Evolutionary conservation across 495 filamentous ascomycete genomes (phyloP), one percentile per base, ranked within the genome.

Genomic region (Sabuloglossum arenarium): DNA sequence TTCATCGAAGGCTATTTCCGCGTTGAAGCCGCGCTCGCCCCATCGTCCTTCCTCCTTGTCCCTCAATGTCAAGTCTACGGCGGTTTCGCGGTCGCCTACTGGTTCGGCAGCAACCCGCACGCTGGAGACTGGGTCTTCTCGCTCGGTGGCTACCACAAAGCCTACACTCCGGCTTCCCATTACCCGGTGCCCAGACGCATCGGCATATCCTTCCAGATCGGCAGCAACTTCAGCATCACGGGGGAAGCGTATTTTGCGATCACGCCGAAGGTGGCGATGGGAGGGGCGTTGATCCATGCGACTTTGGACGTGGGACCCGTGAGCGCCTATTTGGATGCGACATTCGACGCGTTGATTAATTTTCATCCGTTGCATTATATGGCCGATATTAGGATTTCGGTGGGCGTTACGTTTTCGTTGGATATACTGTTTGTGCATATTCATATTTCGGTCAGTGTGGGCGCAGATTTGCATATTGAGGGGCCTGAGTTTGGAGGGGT

Each of bases 91-190:
- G 59, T 78, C 16, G 68, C 60, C 43, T 66, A 61, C 34, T 79
- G 74, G 74, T 77, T 75, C 59, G 62, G 59, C n/a, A 51, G 59
- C 32, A 29, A 31, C 4, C 34, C 32, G 8, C 54, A 59, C 25
- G 55, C 56, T 14, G 76, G 75, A 8, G 69, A 78, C 57, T 78
- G 64, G 58, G 75, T 77, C 11, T 75, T 78, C 57, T 71, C 71
- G 8, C 56, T 78, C 9, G 75, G 76, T 16, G 75, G 75, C 8
- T 77, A 73, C 58, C 71, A 77, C 61, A 65, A 23, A 0, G 63
- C 65, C 0, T 79, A 65, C 62, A 54, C 56, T 14, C 25, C 42
- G 0, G 75, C 74, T 0, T 1, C 27, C 0, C 55, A 67, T 16
- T 79, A 73, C 61, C 75, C 75, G 0, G 60, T 61, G 19, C 72